Percentiles rank a stretch among this genome's conserved stretches.
These are phyloP conservation scores for Kurtzmaniella cleridarum DNA, from an alignment of 805 yeast species.

Conservation along the genomic window DNA sequence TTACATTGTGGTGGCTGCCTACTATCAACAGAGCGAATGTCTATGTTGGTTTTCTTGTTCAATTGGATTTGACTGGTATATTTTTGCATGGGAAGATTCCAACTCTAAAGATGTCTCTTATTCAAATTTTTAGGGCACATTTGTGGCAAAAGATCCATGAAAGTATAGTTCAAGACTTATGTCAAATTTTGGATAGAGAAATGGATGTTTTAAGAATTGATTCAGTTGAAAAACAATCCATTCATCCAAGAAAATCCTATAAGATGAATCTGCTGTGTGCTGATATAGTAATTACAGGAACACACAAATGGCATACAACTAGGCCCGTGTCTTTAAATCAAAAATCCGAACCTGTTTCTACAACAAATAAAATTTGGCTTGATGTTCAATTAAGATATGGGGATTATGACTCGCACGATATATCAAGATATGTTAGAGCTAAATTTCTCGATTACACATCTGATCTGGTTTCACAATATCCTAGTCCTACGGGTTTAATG, in stretches of 20 bases:
- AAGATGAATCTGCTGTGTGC: slow-evolving; percentile 96
- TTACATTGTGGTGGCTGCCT: slow-evolving; percentile 99
- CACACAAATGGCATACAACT: slow-evolving; percentile 77
- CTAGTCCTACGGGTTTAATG: slow-evolving; percentile 89
- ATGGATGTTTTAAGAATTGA: slow-evolving; percentile 79
- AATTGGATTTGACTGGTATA: slow-evolving; percentile 92
- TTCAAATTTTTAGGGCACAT: slow-evolving; percentile 96
- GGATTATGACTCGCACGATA: slow-evolving; percentile 96
- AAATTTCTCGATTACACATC: slow-evolving; percentile 90
- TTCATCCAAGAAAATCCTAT: slow-evolving; percentile 96
- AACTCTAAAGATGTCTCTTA: slow-evolving; percentile 87
- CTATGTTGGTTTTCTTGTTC: slow-evolving; percentile 95
- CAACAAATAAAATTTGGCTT: slow-evolving; percentile 78
- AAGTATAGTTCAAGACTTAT: slow-evolving; percentile 85
- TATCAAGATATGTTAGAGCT: slow-evolving; percentile 87
- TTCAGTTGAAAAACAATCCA: slow-evolving; percentile 81
- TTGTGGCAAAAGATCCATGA: slow-evolving; percentile 99
- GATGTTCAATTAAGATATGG: slow-evolving; percentile 95
- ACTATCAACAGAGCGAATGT: slow-evolving; percentile 97
- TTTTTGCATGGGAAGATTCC: slow-evolving; percentile 98
- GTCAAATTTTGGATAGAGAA: slow-evolving; percentile 88
- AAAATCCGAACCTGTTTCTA: slow-evolving; percentile 48
- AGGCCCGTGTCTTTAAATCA: slow-evolving; percentile 73
- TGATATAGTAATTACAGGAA: slow-evolving; percentile 72
- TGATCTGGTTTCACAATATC: slow-evolving; percentile 79